Percentiles rank a stretch among this genome's conserved stretches.
phyloP scores from a whole-genome alignment of 805 yeast species.

The Kluyveromyces nonfermentans region DNA sequence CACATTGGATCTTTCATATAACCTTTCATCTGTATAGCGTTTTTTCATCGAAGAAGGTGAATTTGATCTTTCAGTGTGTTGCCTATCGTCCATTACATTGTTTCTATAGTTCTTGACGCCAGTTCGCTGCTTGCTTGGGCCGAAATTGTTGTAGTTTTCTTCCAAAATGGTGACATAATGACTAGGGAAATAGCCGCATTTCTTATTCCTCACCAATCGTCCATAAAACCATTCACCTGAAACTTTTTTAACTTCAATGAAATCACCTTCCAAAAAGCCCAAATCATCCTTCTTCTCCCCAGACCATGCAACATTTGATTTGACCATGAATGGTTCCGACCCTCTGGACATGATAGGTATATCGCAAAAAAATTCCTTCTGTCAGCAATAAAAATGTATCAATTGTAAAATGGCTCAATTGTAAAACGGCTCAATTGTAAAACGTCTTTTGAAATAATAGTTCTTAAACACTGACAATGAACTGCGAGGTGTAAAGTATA shows the following conservation, averaged over 20 bases:
- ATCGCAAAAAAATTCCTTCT: background rate
- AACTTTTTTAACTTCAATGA: slow-evolving; percentile 74
- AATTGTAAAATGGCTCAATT: no score
- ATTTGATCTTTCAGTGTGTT: background rate
- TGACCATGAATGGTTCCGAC: slow-evolving; percentile 54
- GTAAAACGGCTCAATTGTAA: no score
- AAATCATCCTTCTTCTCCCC: slow-evolving; percentile 84
- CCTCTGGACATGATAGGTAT: background rate
- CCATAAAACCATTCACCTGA: slow-evolving; percentile 96
- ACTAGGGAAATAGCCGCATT: slow-evolving; percentile 75
- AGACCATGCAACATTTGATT: slow-evolving; percentile 87
- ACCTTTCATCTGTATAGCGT: background rate
- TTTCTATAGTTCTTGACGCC: background rate
- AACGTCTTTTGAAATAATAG: no score
- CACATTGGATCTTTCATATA: background rate
- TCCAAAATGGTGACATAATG: slow-evolving; percentile 65
- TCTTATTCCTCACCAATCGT: slow-evolving; percentile 62
- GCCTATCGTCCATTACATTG: background rate
- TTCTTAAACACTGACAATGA: background rate
- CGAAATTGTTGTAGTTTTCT: slow-evolving; percentile 17
- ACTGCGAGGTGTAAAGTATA: background rate
- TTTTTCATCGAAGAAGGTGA: background rate
- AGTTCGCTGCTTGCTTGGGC: background rate
- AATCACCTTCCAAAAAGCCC: slow-evolving; percentile 90
- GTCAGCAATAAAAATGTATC: no score